Percentiles rank a stretch among this genome's conserved stretches.
phyloP scores from a whole-genome alignment of 2,329 filamentous ascomycete genomes.

The Talaromyces sp. region DNA sequence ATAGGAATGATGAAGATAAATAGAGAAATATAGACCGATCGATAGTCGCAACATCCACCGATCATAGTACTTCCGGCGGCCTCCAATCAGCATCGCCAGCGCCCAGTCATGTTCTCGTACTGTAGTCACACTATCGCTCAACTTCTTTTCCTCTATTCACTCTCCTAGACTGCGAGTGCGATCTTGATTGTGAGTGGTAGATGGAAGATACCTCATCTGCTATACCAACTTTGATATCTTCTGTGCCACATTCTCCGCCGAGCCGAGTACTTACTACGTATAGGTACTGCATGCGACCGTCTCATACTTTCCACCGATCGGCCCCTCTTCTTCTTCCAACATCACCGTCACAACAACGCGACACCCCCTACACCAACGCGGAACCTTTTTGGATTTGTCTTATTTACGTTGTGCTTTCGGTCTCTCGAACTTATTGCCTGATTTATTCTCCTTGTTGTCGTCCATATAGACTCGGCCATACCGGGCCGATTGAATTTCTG shows the following conservation, averaged over 20 bases:
- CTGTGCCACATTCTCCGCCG: not conserved
- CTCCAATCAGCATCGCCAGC: conserved; percentile 16
- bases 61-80: not conserved
- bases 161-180: not conserved
- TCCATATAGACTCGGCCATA: not conserved
- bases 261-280: not conserved
- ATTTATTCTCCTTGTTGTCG: not conserved
- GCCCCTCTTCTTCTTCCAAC: conserved; percentile 7
- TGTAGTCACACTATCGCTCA: not conserved
- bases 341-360: not conserved
- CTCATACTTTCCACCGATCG: conserved; percentile 6
- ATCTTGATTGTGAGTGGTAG: not conserved
- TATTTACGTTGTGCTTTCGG: not conserved
- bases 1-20: not conserved
- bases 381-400: not conserved
- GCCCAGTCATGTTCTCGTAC: conserved; percentile 12
- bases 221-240: not conserved
- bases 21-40: not conserved
- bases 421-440: not conserved
- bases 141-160: not conserved
- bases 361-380: not conserved
- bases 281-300: not conserved
- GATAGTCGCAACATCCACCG: not conserved
- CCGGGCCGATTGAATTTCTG: not conserved
- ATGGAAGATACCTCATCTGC: not conserved